phyloP scores from a whole-genome alignment of 2,329 filamentous ascomycete species.

The Proliferodiscus dingleyae region DNA sequence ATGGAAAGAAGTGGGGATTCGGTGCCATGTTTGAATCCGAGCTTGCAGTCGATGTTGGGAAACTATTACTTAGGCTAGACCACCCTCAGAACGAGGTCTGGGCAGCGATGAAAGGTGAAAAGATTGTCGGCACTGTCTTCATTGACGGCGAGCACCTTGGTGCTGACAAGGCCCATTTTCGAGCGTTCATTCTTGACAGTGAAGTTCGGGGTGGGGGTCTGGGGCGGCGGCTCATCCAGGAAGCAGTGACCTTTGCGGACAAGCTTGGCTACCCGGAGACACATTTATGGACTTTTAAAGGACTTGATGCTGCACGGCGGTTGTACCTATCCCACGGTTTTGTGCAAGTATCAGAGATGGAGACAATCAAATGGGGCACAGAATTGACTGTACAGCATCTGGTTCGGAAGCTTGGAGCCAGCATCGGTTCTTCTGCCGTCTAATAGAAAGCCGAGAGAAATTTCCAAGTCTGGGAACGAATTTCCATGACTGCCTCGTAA shows the following conservation, averaged over 20 bases:
- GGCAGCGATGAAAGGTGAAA: slow-evolving; percentile 20
- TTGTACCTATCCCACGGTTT: slow-evolving; percentile 17
- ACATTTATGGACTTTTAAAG: slow-evolving; percentile 23
- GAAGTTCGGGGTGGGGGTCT: slow-evolving; percentile 21
- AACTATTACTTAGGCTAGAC: slow-evolving; percentile 21
- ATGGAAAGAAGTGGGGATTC: too few species aligned
- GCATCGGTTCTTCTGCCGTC: too few species aligned
- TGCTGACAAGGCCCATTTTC: slow-evolving; percentile 20
- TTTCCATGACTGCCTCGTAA: too few species aligned
- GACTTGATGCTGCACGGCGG: slow-evolving; percentile 20
- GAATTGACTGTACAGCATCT: too few species aligned
- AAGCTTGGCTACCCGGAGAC: slow-evolving; percentile 22
- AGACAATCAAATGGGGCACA: too few species aligned
- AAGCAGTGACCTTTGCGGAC: slow-evolving; percentile 27
- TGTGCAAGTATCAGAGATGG: too few species aligned
- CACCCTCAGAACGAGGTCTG: slow-evolving; percentile 26
- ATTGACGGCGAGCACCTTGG: slow-evolving; percentile 26
- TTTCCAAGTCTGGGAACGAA: too few species aligned
- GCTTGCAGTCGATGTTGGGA: slow-evolving; percentile 17
- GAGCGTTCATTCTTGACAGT: slow-evolving; percentile 31
- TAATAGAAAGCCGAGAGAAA: too few species aligned
- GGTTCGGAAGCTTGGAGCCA: too few species aligned
- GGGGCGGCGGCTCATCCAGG: slow-evolving; percentile 24
- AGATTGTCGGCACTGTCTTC: slow-evolving; percentile 28
- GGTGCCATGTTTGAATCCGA: slow-evolving; percentile 13